Evolutionary conservation across 108 stramenopile genomes (phyloP).

Genomic region (Fragilaria crotonensis): DNA sequence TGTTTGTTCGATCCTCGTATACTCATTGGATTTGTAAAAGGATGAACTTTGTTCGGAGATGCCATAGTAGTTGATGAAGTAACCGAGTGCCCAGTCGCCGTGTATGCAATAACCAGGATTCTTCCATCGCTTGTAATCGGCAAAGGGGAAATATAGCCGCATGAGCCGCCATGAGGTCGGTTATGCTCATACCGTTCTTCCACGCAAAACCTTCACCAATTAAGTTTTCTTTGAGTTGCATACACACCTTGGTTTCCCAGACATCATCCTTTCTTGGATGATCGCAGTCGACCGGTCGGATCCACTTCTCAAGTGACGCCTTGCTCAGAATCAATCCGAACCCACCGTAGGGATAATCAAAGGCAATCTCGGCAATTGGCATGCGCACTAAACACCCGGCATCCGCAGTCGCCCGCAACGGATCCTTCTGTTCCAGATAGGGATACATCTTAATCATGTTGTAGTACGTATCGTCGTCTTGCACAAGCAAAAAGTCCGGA

Average conservation of each 20-base stretch:
- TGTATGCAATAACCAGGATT: conserved; percentile 7
- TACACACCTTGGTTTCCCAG: not conserved
- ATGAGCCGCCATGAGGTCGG: conserved; percentile 26
- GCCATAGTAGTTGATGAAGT: conserved; percentile 24
- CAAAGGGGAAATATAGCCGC: not conserved
- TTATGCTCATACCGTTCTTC: conserved; percentile 23
- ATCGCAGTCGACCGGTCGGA: not conserved
- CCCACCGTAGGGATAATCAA: conserved; percentile 38
- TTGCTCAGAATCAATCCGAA: conserved; percentile 20
- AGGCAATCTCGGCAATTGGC: conserved; percentile 7
- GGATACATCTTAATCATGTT: conserved; percentile 24
- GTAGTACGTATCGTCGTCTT: conserved; percentile 49
- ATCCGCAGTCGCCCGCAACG: not conserved
- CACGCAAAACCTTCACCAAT: conserved; percentile 20
- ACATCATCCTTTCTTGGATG: not conserved
- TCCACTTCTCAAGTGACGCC: not conserved
- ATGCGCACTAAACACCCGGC: conserved; percentile 31
- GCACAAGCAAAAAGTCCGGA: conserved; percentile 42
- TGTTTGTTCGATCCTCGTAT: not conserved
- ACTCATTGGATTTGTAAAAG: not conserved
- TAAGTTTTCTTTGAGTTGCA: not conserved
- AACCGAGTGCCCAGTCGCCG: conserved; percentile 24
- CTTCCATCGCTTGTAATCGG: not conserved
- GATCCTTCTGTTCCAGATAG: conserved; percentile 4
- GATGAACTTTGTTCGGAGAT: conserved; percentile 3